Evolutionary conservation across 306 rosid species (phyloP).

Genomic region (Prunus davidiana): DNA sequence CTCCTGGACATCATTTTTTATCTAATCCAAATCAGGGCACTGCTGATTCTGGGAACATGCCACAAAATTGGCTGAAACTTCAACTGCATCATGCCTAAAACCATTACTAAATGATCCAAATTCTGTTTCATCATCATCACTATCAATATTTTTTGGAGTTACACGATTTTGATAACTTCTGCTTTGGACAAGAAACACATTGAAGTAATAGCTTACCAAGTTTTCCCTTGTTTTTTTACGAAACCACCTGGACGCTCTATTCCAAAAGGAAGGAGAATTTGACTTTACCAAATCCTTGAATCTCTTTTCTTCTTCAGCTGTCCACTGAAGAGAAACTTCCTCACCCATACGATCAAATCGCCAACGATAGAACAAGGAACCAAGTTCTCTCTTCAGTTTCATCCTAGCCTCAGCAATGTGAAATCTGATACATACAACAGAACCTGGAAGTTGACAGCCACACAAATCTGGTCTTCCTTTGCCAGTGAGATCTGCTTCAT

Average conservation of each 20-base stretch:
- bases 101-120: slow-evolving; percentile 57
- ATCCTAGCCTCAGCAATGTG: slow-evolving; percentile 78
- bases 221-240: slow-evolving; percentile 49
- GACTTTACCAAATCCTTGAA: slow-evolving; percentile 55
- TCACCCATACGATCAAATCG: slow-evolving; percentile 78
- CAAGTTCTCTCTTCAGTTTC: slow-evolving; percentile 71
- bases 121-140: slow-evolving; percentile 81
- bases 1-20: slow-evolving; percentile 8
- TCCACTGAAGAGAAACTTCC: slow-evolving; percentile 86
- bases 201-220: slow-evolving; percentile 80
- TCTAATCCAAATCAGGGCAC: slow-evolving; percentile 45
- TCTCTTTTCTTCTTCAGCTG: slow-evolving; percentile 58
- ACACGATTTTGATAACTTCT: slow-evolving; percentile 87
- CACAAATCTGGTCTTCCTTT: slow-evolving; percentile 55
- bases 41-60: slow-evolving; percentile 57
- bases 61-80: slow-evolving; percentile 25
- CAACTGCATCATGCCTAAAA: slow-evolving; percentile 48
- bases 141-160: slow-evolving; percentile 56
- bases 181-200: slow-evolving; percentile 57
- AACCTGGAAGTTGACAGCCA: slow-evolving; percentile 52
- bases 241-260: slow-evolving; percentile 43
- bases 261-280: slow-evolving; percentile 33
- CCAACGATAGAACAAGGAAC: slow-evolving; percentile 62
- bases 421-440: slow-evolving; percentile 75
- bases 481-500: slow-evolving; percentile 30